Conservation (phyloP, 148 eudicot genomes). For the Polygonum aviculare region DNA sequence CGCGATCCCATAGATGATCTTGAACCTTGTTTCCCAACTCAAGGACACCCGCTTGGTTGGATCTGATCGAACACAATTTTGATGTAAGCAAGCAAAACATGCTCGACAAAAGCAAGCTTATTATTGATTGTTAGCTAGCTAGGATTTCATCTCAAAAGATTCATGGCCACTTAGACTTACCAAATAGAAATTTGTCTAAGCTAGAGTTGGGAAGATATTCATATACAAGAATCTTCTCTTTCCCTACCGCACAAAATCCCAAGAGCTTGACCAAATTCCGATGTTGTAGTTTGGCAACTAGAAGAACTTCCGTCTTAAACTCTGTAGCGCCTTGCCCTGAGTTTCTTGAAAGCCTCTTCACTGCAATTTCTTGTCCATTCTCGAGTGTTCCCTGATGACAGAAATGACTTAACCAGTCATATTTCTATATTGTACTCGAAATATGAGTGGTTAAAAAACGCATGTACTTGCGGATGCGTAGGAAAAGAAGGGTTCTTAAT, state of each 20-base stretch:
- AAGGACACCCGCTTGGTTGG: background rate
- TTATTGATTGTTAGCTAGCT: background rate
- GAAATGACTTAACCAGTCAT: background rate
- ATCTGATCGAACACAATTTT: background rate
- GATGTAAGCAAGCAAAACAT: background rate
- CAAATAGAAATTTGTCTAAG: slow-evolving; percentile 13
- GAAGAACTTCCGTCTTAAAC: slow-evolving; percentile 19
- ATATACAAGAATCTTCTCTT: slow-evolving; percentile 24
- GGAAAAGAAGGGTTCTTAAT: background rate
- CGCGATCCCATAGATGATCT: slow-evolving; percentile 11
- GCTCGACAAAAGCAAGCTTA: too few species aligned
- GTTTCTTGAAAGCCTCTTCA: slow-evolving; percentile 22
- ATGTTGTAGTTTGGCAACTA: slow-evolving; percentile 29
- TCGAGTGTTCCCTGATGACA: slow-evolving; percentile 15
- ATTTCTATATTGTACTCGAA: background rate
- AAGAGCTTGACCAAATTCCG: slow-evolving; percentile 20
- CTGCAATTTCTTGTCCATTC: slow-evolving; percentile 22
- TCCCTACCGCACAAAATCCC: slow-evolving; percentile 17
- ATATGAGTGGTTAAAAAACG: too few species aligned
- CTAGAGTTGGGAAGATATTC: slow-evolving; percentile 23
- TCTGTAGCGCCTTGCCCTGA: slow-evolving; percentile 19
- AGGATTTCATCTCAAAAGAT: too few species aligned
- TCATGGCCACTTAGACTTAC: background rate
- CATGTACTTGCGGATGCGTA: background rate
- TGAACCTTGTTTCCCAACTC: slow-evolving; percentile 7